Percentiles rank a stretch among this genome's conserved stretches.
Evolutionary conservation across 306 rosid species (phyloP).

Genomic region (Prinsepia uniflora): DNA sequence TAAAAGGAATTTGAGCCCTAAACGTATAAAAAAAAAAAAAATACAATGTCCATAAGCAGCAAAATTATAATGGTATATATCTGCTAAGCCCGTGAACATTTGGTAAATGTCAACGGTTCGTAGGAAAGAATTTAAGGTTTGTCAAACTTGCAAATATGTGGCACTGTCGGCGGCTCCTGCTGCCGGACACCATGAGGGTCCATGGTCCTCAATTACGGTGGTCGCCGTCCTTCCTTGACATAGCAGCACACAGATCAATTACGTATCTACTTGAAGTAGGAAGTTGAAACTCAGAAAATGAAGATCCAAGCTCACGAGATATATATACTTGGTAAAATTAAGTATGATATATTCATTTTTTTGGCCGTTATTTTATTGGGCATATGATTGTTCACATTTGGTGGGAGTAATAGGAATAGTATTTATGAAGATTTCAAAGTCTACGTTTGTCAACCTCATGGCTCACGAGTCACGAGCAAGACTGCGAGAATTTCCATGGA

Average conservation of each 20-base stretch:
- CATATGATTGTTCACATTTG: background rate
- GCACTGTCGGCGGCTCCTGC: background rate
- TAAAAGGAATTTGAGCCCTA: background rate
- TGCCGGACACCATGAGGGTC: background rate
- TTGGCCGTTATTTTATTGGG: background rate
- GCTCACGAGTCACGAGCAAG: no score
- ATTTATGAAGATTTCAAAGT: no score
- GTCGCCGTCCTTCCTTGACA: constrained; percentile 5
- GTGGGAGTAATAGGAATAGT: no score
- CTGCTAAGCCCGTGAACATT: background rate
- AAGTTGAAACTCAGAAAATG: background rate
- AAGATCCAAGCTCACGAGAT: background rate
- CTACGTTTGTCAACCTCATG: background rate
- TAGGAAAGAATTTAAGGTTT: no score
- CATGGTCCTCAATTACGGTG: background rate
- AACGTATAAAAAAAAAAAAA: no score
- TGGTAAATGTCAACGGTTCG: background rate
- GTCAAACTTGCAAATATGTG: background rate
- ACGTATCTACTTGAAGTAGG: background rate
- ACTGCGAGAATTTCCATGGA: no score
- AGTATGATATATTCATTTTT: background rate
- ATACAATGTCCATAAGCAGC: background rate
- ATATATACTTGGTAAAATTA: no score
- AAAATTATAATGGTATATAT: background rate
- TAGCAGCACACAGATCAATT: no score